Base-by-base conservation (phyloP, 352 stramenopile genomes). In the Pythium sukuiense region DNA sequence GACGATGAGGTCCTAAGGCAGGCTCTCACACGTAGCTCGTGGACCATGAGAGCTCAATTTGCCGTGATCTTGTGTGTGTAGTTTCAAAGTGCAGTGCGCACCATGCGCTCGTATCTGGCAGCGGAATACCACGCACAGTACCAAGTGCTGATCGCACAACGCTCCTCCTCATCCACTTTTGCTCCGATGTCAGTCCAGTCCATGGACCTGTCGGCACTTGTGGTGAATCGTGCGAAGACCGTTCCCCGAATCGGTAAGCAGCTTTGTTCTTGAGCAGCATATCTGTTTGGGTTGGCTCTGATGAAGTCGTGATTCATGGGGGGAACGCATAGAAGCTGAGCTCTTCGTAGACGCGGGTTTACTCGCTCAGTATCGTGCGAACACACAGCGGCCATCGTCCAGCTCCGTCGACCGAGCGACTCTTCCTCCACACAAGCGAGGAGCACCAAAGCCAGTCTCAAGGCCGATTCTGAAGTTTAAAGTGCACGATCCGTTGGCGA, bases 221-320 rank as follows among this genome's bases (percentile, higher is more conserved):
- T 89, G 14, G 73, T 92, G 48, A 90, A 89, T 61, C 71, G 72
- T 27, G 70, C 58, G n/a, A 76, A 76, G 26, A 16, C 66, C 18
- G 61, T 92, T 20, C 83, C 83, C 65, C 78, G 63, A 14, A 77
- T 92, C 33, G 81, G 83, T 92, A 76, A 18, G 41, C 9, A 26
- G 26, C 26, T n/a, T 65, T 20, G 57, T 53, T 24, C 20, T 24
- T 24, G 20, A 24, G 20, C 20, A 24, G 20, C 20, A 24, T 24
- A 24, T 24, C 20, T 24, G 20, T 24, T 24, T 24, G 20, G 20
- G 20, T 24, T 24, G 20, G 20, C 20, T 24, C 20, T 24, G 20
- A 24, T 24, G 20, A 24, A 24, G 20, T 24, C 20, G 20, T 24
- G 20, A 24, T 24, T 24, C 20, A 24, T 24, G 20, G 20, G 57